Evolutionary conservation across 441 rosid genomes (phyloP).

Genomic region (Euphorbia neoarborescens): DNA sequence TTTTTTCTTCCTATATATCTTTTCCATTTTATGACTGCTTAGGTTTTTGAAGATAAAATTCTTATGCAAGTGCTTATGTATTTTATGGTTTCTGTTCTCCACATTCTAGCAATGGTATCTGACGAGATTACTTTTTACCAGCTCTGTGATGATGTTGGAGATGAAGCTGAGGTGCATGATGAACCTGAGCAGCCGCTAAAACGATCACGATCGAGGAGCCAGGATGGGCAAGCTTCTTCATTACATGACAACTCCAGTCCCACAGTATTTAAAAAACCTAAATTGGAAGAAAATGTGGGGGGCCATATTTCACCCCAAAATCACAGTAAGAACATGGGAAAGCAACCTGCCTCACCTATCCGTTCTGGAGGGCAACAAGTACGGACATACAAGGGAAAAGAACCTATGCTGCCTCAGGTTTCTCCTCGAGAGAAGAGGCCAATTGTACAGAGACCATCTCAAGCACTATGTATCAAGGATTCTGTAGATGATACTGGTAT

Average conservation of each 20-base stretch:
- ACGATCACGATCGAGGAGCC: slow-evolving; percentile 50
- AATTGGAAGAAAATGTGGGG: slow-evolving; percentile 27
- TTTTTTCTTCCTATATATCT: background rate
- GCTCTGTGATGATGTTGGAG: slow-evolving; percentile 40
- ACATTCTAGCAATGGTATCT: slow-evolving; percentile 8
- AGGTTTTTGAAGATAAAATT: slow-evolving; percentile 33
- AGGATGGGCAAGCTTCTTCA: slow-evolving; percentile 28
- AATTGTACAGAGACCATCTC: slow-evolving; percentile 20
- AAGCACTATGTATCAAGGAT: slow-evolving; percentile 23
- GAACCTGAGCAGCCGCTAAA: slow-evolving; percentile 59
- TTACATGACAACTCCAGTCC: slow-evolving; percentile 24
- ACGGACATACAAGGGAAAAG: slow-evolving; percentile 37
- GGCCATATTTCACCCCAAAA: slow-evolving; percentile 19
- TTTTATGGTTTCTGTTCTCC: background rate
- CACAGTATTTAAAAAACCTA: slow-evolving; percentile 24
- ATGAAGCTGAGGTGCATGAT: slow-evolving; percentile 34
- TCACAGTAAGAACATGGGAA: slow-evolving; percentile 20
- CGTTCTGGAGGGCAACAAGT: slow-evolving; percentile 18
- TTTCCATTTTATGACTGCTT: slow-evolving; percentile 20
- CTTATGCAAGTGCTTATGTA: slow-evolving; percentile 31
- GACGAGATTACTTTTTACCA: slow-evolving; percentile 14
- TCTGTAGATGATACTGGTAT: slow-evolving; percentile 21
- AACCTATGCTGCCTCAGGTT: slow-evolving; percentile 31
- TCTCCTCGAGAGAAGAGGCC: slow-evolving; percentile 22
- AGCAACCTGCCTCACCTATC: slow-evolving; percentile 24